Base-by-base conservation (phyloP, 768 basidiomycete species). In the Suillus variegatus region DNA sequence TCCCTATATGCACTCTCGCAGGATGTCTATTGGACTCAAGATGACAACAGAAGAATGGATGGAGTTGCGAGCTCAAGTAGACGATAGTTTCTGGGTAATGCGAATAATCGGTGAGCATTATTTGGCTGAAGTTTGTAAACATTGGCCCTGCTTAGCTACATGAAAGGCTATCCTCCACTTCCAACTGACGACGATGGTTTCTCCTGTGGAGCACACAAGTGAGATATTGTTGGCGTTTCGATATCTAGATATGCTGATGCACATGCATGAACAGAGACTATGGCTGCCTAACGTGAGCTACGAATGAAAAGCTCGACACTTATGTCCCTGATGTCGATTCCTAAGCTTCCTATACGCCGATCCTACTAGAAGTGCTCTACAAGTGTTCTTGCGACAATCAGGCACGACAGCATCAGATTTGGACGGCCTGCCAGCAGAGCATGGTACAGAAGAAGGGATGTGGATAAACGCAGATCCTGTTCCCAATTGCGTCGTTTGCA, bases 181-280 rank as follows among this genome's bases (percentile, higher is more conserved):
- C 92, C 94, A 0, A 79, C 85, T 38, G 86, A 88, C 56, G 84
- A 92, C 62, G 89, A 93, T 43, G 94, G 95, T 3, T 86, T 92
- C 73, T 94, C 93, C 18, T 97, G 95, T 70, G 95, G 95, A 35
- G 92, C 91, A 32, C 95, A 97, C 79, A 94, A 90, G 93, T 94
- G 71, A 73, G 66, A 36, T 16, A 38, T 1, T 7, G 10, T 20
- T 61, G 8, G 12, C 41, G 46, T 40, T 51, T 54, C 25, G 65
- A 25, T 46, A 54, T 28, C 61, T 61, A n/a, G 62, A 58, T 7
- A 10, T 46, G 61, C 55, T 69, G 57, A 73, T 60, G 12, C 61
- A 41, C 51, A 71, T 60, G 12, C 54, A 46, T 40, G 41, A 47
- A 38, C 75, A 92, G 91, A 74, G 95, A 97, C 74, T 97, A 97